Base-by-base conservation (phyloP, 164 flowering plant species). In the Sedum album region DNA sequence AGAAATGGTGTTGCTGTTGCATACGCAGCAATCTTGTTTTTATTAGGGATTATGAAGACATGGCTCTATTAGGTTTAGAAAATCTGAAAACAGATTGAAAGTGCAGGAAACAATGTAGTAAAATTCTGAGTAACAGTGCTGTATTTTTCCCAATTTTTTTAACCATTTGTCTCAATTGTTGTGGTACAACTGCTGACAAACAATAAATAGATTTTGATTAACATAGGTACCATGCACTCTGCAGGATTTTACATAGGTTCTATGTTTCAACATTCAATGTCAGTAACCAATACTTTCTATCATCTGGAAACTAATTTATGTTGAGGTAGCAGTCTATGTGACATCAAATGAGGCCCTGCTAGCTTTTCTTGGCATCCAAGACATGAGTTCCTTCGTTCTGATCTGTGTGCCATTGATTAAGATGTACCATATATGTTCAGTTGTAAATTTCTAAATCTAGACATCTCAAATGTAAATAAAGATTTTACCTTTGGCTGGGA, bases 401-500 rank as follows among this genome's bases (percentile, higher is more conserved):
- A n/a, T n/a, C n/a, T 11, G 36, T n/a, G 41, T 62, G n/a, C 39
- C 36, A n/a, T 15, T 8, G 13, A 15, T 28, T 36, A 17, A 21
- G 13, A 28, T 15, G 66, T 1, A 62, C 8, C 23, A 31, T n/a
- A n/a, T n/a, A n/a, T 31, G 21, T 33, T 36, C 21, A 18, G 36
- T 31, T 36, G 13, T 62, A n/a, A 14, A 36, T 35, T 35, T 35
- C 15, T 15, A 31, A n/a, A 31, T 6, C 31, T 7, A 23, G 3
- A 6, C 14, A 6, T 62, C 31, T 11, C 39, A 18, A 31, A n/a
- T n/a, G n/a, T n/a, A n/a, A 18, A 31, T 35, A 7, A 6, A 41
- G 17, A 49, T 70, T 38, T 70, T 72, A 79, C 82, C 82, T 76
- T 74, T 42, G 78, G 70, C 62, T 75, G 49, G n/a, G 38, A 35